Conservation (phyloP, 1,139 yeast species). For the Candida pseudoviswanathii region DNA sequence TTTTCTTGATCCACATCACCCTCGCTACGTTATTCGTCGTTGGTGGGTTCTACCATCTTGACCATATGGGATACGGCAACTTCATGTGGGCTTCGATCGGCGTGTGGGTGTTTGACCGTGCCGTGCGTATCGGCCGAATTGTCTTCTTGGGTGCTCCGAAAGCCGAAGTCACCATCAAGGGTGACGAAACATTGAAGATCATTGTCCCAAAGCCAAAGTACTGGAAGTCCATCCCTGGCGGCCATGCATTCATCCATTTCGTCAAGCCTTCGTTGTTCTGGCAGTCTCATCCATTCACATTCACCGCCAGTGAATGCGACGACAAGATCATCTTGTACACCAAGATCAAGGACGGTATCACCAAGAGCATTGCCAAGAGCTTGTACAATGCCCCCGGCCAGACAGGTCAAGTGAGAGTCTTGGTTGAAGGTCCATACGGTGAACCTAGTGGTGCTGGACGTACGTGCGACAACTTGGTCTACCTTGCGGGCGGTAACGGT, state of each 20-base stretch:
- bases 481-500: slow-evolving; percentile 44
- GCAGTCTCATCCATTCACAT: slow-evolving; percentile 42
- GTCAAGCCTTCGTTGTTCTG: slow-evolving; percentile 37
- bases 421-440: slow-evolving; percentile 44
- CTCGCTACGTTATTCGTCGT: slow-evolving; percentile 39
- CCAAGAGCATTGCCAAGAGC: slow-evolving; percentile 29
- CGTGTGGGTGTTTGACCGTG: slow-evolving; percentile 45
- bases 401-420: slow-evolving; percentile 27
- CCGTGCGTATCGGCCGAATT: slow-evolving; percentile 33
- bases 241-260: slow-evolving; percentile 54
- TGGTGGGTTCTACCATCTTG: slow-evolving; percentile 42
- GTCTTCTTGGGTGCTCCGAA: slow-evolving; percentile 35
- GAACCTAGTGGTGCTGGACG: slow-evolving; percentile 31
- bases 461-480: slow-evolving; percentile 32
- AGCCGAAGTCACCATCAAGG: slow-evolving; percentile 35
- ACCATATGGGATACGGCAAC: slow-evolving; percentile 35
- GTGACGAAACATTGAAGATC: slow-evolving; percentile 42
- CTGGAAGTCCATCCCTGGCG: slow-evolving; percentile 47
- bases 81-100: slow-evolving; percentile 39
- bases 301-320: slow-evolving; percentile 24
- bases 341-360: slow-evolving; percentile 37
- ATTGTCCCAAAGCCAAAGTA: slow-evolving; percentile 37
- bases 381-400: slow-evolving; percentile 28
- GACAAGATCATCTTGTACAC: slow-evolving; percentile 29
- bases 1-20: slow-evolving; percentile 38